These are phyloP conservation scores for Brassica cretica DNA, from an alignment of 345 rosid species.

Conservation along the genomic window DNA sequence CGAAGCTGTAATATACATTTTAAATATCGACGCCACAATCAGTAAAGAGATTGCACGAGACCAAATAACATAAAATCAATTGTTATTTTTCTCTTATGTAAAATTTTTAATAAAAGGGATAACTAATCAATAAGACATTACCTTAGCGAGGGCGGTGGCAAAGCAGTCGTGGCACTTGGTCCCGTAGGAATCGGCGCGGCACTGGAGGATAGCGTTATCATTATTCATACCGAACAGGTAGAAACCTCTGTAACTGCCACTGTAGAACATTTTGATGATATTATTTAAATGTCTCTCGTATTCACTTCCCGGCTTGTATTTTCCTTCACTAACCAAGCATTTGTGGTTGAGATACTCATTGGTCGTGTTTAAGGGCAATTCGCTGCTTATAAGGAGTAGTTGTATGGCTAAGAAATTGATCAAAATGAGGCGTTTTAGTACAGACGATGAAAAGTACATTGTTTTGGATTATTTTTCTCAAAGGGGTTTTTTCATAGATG, in stretches of 20 bases:
- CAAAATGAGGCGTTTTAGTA: neutral
- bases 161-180: neutral
- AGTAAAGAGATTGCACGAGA: neutral
- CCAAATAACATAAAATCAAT: neutral
- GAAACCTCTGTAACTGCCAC: neutral
- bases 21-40: neutral
- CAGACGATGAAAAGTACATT: constrained; percentile 6
- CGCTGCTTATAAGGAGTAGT: neutral
- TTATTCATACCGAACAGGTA: neutral
- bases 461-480: neutral
- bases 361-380: constrained; percentile 7
- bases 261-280: neutral
- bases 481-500: neutral
- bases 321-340: neutral
- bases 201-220: constrained; percentile 45
- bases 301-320: constrained; percentile 3
- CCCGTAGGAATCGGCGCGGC: constrained; percentile 46
- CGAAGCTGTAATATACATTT: neutral
- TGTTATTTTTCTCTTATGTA: neutral
- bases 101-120: neutral
- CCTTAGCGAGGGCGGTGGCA: neutral
- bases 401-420: constrained; percentile 7
- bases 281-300: neutral
- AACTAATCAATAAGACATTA: neutral
- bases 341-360: constrained; percentile 4